These are phyloP conservation scores for Trichoderma orchidacearum DNA, from an alignment of 495 filamentous ascomycete species.

Conservation along the genomic window DNA sequence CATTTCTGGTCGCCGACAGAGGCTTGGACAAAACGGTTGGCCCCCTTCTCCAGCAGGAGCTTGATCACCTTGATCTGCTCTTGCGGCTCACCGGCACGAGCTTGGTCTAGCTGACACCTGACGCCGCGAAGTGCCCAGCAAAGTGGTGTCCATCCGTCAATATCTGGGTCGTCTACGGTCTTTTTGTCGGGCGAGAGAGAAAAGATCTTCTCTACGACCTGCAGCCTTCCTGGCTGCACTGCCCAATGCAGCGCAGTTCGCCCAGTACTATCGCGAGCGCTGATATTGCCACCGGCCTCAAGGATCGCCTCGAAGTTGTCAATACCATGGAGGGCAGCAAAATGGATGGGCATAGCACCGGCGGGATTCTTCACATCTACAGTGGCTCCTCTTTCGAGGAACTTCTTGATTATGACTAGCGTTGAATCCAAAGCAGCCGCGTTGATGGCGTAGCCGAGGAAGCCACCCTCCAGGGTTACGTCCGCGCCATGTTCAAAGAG, in stretches of 20 bases:
- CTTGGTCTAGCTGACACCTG: background rate
- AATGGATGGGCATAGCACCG: slow-evolving; percentile 7
- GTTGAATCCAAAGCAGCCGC: background rate
- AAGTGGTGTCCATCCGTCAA: slow-evolving; percentile 12
- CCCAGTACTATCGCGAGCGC: slow-evolving; percentile 3
- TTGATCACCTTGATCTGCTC: slow-evolving; percentile 3
- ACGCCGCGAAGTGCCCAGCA: slow-evolving; percentile 6
- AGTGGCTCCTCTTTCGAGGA: slow-evolving; percentile 6
- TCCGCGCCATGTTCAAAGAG: slow-evolving; percentile 8
- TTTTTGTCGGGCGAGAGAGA: background rate
- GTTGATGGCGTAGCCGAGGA: slow-evolving; percentile 1
- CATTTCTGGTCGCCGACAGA: slow-evolving; percentile 2
- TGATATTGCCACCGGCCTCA: slow-evolving; percentile 2
- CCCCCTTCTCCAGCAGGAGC: slow-evolving; percentile 5
- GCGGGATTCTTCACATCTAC: slow-evolving; percentile 2
- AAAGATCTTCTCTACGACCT: slow-evolving; percentile 3
- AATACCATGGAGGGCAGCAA: slow-evolving; percentile 1
- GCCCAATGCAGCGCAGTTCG: slow-evolving; percentile 8
- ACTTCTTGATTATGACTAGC: background rate
- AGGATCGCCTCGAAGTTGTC: slow-evolving; percentile 5
- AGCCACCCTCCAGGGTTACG: slow-evolving; percentile 2
- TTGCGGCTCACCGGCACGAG: background rate
- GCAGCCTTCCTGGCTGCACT: background rate
- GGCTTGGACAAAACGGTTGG: slow-evolving; percentile 1
- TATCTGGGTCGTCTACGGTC: slow-evolving; percentile 5